Percentiles rank a stretch among this genome's conserved stretches.
These are phyloP conservation scores for Beauveria pseudobassiana DNA, from an alignment of 2,329 filamentous ascomycete species.

Conservation along the genomic window DNA sequence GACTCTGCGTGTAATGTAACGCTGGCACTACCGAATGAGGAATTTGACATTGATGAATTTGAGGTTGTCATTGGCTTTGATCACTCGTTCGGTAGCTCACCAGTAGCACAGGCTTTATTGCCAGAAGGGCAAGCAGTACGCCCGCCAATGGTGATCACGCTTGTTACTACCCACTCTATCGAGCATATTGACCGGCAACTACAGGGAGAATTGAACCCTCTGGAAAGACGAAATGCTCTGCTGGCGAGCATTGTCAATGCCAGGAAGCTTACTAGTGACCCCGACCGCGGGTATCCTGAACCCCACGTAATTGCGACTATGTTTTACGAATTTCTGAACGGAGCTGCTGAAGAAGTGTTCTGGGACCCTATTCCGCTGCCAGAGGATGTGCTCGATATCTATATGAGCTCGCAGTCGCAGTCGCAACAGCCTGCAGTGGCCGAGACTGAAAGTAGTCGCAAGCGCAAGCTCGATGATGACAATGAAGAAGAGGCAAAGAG, in stretches of 20 bases:
- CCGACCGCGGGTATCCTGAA: conserved; percentile 30
- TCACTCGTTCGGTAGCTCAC: conserved; percentile 36
- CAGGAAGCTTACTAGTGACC: conserved; percentile 32
- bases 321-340: conserved; percentile 40
- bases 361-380: conserved; percentile 44
- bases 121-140: conserved; percentile 16
- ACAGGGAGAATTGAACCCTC: conserved; percentile 22
- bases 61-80: conserved; percentile 50
- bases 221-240: conserved; percentile 42
- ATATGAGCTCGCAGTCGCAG: conserved; percentile 29
- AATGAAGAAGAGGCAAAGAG: conserved; percentile 26
- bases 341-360: conserved; percentile 26
- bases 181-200: conserved; percentile 48
- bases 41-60: conserved; percentile 31
- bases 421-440: conserved; percentile 21
- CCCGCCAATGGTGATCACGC: conserved; percentile 38
- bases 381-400: conserved; percentile 41
- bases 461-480: conserved; percentile 37
- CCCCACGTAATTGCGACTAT: conserved; percentile 39
- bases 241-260: conserved; percentile 30
- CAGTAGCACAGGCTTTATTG: conserved; percentile 17
- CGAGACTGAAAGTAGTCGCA: conserved; percentile 28
- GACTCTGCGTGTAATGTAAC: conserved; percentile 32
- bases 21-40: conserved; percentile 34
- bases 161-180: conserved; percentile 44